Evolutionary conservation across 2,329 filamentous ascomycete genomes (phyloP).

Genomic region (Tricladium varicosporioides): DNA sequence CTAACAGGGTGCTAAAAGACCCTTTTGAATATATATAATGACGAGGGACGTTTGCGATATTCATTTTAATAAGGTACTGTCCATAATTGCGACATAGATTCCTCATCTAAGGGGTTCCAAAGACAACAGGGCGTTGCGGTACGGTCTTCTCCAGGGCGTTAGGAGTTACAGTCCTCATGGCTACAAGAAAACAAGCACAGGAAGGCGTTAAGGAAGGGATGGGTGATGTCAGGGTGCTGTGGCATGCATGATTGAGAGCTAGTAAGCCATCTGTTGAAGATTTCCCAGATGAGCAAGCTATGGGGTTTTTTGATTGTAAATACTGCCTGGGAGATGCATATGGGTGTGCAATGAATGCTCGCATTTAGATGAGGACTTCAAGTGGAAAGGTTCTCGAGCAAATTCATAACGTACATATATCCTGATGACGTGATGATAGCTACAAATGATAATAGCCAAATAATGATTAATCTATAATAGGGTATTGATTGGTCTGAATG

Average conservation of each 20-base stretch:
- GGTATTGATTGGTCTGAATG: too few species aligned
- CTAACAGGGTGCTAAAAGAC: constrained; percentile 24
- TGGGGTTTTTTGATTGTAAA: too few species aligned
- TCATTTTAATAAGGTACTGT: background rate
- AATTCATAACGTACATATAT: too few species aligned
- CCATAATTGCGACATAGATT: background rate
- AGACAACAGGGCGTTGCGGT: background rate
- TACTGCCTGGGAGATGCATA: too few species aligned
- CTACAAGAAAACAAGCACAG: background rate
- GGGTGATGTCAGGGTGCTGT: background rate
- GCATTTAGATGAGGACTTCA: too few species aligned
- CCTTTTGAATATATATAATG: background rate
- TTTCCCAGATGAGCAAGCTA: background rate
- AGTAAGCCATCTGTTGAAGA: background rate
- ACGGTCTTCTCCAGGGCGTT: background rate
- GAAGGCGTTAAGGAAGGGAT: background rate
- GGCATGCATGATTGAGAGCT: background rate
- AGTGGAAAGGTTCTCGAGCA: too few species aligned
- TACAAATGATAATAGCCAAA: too few species aligned
- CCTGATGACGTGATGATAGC: too few species aligned
- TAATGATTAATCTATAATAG: too few species aligned
- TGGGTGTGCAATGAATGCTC: too few species aligned
- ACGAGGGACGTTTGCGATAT: background rate
- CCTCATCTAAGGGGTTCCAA: background rate
- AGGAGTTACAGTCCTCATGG: background rate